Conservation (phyloP, 768 basidiomycete genomes). For the Lactarius akahatsu region DNA sequence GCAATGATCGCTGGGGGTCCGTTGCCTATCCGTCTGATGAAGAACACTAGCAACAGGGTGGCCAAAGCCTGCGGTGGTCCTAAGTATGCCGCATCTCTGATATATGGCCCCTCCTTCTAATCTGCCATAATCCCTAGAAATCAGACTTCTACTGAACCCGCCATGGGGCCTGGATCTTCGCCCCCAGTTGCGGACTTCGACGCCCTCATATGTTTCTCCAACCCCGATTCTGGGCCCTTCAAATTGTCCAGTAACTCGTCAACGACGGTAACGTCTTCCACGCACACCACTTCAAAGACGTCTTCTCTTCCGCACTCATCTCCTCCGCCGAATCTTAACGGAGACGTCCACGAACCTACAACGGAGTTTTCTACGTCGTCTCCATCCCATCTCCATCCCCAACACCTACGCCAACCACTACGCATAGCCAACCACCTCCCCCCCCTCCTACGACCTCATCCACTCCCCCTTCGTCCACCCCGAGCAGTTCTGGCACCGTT, state of each 20-base stretch:
- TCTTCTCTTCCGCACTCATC: background rate
- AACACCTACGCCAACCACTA: slow-evolving; percentile 6
- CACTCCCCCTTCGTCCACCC: slow-evolving; percentile 13
- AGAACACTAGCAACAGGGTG: slow-evolving; percentile 40
- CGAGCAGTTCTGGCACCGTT: slow-evolving; percentile 22
- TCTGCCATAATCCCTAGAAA: background rate
- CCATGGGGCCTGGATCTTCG: background rate
- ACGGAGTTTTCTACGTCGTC: slow-evolving; percentile 3
- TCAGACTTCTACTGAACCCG: background rate
- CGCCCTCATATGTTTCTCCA: background rate
- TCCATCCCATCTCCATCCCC: slow-evolving; percentile 15
- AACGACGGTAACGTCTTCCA: background rate
- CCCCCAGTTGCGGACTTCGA: background rate
- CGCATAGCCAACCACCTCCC: background rate
- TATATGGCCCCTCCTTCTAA: no score
- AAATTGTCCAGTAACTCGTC: background rate
- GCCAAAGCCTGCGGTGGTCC: slow-evolving; percentile 46
- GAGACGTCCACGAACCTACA: background rate
- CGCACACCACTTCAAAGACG: background rate
- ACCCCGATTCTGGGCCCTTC: background rate
- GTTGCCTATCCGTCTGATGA: slow-evolving; percentile 43
- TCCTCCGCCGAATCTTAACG: background rate
- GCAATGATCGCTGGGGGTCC: slow-evolving; percentile 55
- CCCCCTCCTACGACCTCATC: slow-evolving; percentile 21
- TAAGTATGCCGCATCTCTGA: slow-evolving; percentile 14